Evolutionary conservation across 192 early-diverging fungal species (phyloP).

Genomic region (Coemansia sp.): DNA sequence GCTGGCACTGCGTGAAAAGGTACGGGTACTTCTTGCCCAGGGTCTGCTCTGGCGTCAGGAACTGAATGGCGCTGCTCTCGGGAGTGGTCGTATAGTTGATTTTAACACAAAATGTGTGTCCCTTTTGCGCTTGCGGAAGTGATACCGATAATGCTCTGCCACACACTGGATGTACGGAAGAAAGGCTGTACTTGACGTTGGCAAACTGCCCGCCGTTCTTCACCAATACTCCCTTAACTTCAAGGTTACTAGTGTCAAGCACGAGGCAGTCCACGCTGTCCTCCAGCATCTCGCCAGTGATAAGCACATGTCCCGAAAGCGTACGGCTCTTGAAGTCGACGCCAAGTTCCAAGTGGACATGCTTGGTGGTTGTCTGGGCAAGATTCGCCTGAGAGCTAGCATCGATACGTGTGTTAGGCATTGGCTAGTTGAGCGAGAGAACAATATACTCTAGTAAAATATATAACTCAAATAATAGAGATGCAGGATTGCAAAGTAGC

Average conservation of each 20-base stretch:
- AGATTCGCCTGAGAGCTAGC: conserved; percentile 84
- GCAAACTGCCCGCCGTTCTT: not conserved
- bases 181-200: not conserved
- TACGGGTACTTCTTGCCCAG: conserved; percentile 92
- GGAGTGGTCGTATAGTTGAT: conserved; percentile 78
- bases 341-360: conserved; percentile 71
- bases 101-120: conserved; percentile 52
- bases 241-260: conserved; percentile 58
- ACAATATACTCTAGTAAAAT: no score
- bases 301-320: no score
- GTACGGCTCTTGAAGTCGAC: conserved; percentile 63
- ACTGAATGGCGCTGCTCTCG: conserved; percentile 87
- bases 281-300: no score
- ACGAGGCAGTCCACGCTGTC: conserved; percentile 58
- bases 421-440: no score
- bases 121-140: conserved; percentile 29
- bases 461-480: no score
- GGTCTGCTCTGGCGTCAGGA: conserved; percentile 88
- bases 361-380: conserved; percentile 65
- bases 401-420: conserved; percentile 48
- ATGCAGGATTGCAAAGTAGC: no score
- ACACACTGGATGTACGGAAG: conserved; percentile 54
- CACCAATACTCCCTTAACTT: conserved; percentile 16
- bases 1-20: conserved; percentile 95
- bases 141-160: conserved; percentile 48